Base-by-base conservation (phyloP, 495 filamentous ascomycete species). In the Daldinia loculata region DNA sequence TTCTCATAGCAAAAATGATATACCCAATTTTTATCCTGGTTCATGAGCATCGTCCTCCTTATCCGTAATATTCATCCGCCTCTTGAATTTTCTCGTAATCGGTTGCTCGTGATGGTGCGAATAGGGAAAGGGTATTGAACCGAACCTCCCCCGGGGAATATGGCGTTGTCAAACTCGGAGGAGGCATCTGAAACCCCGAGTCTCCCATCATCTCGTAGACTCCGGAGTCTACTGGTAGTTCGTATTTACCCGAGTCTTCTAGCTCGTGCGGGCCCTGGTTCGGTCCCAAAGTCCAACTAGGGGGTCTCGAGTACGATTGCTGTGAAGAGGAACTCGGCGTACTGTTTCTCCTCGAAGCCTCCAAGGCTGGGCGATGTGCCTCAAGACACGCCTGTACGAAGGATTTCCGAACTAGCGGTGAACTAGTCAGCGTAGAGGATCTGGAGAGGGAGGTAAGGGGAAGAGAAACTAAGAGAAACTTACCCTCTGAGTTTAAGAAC, bases 381-480 rank as follows among this genome's bases (percentile, higher is more conserved):
- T 75, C 63, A 15, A 67, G 65, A 51, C 73, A 75, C 2, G 73
- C 73, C 50, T 48, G 67, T 45, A 75, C 59, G 56, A 75, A 73
- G 29, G 50, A 41, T 51, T 70, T 69, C 17, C 73, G 70, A n/a
- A 75, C 73, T 75, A 56, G 1, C 14, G 1, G 4, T 1, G 1
- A 19, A 14, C 32, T 15, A 11, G 22, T 29, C 11, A 53, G 48
- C 4, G 6, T 26, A 39, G 12, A 36, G 6, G 12, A 36, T 4
- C 12, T 14, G 14, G 9, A 5, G 34, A 1, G 3, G 4, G 11
- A 29, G 2, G 12, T 27, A 15, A 15, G 5, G 11, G 39, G 45
- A 56, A 22, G 17, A 34, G 22, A 17, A n/a, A 64, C 63, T 48
- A 8, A 36, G 5, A 11, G 0, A 29, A 19, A 24, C 60, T 63